Percentiles rank a stretch among this genome's conserved stretches.
Evolutionary conservation across 108 stramenopile genomes (phyloP).

Genomic region (Skeletonema potamos): DNA sequence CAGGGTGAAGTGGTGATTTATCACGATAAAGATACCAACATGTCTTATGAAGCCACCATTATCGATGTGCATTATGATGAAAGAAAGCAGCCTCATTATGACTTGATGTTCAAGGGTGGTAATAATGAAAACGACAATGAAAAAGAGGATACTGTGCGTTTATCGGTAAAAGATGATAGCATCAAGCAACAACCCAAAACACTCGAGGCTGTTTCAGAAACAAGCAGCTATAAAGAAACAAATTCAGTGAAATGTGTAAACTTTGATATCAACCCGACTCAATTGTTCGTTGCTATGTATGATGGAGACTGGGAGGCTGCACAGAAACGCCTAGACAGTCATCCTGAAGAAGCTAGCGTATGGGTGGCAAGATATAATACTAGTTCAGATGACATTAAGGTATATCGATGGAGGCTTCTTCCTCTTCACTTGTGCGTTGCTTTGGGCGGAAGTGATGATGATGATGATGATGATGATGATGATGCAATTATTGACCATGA

Average conservation of each 20-base stretch:
- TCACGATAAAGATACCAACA: not conserved
- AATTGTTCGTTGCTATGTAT: constrained; percentile 24
- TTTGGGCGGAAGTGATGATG: constrained; percentile 3
- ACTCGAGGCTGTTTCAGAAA: not conserved
- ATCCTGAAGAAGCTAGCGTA: constrained; percentile 37
- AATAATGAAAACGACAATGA: not conserved
- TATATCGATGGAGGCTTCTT: constrained; percentile 32
- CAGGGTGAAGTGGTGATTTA: constrained; percentile 23
- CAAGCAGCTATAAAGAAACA: constrained; percentile 4
- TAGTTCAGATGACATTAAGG: not conserved
- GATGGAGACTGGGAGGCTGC: constrained; percentile 19
- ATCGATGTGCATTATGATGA: constrained; percentile 14
- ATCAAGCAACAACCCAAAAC: constrained; percentile 1
- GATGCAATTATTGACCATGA: not conserved
- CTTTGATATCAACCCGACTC: constrained; percentile 23
- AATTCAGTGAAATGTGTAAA: constrained; percentile 12
- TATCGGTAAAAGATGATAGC: not conserved
- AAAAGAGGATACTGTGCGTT: not conserved
- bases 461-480: not conserved
- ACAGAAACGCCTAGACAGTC: constrained; percentile 4
- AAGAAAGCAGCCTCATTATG: constrained; percentile 12
- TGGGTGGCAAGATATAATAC: constrained; percentile 27
- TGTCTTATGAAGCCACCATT: constrained; percentile 3
- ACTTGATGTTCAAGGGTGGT: constrained; percentile 6
- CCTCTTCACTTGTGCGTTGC: constrained; percentile 35